These are phyloP conservation scores for Centella asiatica DNA, from an alignment of 129 eudicot genomes.

Conservation along the genomic window DNA sequence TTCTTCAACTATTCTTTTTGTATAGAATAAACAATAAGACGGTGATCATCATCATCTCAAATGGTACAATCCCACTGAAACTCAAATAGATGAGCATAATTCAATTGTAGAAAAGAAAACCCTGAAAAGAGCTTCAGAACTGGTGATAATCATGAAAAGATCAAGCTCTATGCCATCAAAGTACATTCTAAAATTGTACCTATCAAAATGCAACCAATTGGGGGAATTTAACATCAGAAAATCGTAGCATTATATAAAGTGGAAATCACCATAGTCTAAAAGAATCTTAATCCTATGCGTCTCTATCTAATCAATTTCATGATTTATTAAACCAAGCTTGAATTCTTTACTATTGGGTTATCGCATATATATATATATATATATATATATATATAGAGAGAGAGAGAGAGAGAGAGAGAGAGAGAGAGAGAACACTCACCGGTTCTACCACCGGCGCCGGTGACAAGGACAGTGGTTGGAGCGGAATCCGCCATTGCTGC, in stretches of 20 bases:
- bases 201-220: no score
- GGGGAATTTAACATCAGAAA: not conserved
- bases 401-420: not conserved
- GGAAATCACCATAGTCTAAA: no score
- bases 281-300: no score
- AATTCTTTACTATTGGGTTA: not conserved
- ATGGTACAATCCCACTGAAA: not conserved
- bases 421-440: slow-evolving; percentile 29
- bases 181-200: no score
- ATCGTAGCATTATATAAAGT: no score
- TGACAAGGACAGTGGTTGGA: slow-evolving; percentile 80
- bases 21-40: no score
- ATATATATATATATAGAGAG: not conserved
- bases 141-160: no score
- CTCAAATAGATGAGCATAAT: not conserved
- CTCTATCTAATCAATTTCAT: no score
- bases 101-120: not conserved
- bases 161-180: no score
- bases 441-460: slow-evolving; percentile 96
- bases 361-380: not conserved
- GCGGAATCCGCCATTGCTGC: slow-evolving; percentile 62
- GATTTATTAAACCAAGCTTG: no score
- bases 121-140: not conserved
- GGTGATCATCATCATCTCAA: not conserved
- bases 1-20: no score